Evolutionary conservation across 208 protist genomes (phyloP).

Genomic region (Leishmania mexicana): DNA sequence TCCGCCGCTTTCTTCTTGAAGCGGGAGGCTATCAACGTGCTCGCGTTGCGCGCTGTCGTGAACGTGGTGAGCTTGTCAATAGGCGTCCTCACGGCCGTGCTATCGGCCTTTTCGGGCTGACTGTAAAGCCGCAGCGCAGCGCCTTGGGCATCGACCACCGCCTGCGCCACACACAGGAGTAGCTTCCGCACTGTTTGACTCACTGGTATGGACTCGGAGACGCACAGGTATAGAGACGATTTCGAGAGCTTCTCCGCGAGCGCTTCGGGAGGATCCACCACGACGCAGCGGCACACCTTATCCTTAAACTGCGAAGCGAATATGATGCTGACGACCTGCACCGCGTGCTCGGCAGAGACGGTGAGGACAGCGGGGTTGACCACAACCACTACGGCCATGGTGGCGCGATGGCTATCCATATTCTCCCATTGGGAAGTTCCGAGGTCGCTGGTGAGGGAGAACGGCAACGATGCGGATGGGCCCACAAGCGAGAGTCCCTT

Average conservation of each 20-base stretch:
- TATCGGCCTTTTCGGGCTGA: constrained; percentile 30
- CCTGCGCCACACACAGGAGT: constrained; percentile 44
- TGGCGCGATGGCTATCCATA: constrained; percentile 64
- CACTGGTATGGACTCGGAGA: constrained; percentile 20
- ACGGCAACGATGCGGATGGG: constrained; percentile 28
- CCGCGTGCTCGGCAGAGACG: constrained; percentile 29
- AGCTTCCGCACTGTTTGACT: constrained; percentile 37
- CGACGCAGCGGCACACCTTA: constrained; percentile 78
- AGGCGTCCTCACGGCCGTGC: constrained; percentile 31
- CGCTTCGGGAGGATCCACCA: constrained; percentile 47
- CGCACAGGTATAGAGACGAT: constrained; percentile 24
- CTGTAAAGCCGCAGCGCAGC: constrained; percentile 22
- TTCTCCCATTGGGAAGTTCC: constrained; percentile 77
- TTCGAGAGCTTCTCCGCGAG: constrained; percentile 16
- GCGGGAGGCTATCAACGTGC: constrained; percentile 25
- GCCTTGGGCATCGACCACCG: constrained; percentile 29
- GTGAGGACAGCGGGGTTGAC: constrained; percentile 46
- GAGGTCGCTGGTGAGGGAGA: constrained; percentile 48
- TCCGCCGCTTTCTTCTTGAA: constrained; percentile 72
- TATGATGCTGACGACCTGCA: constrained; percentile 55
- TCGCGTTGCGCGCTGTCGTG: constrained; percentile 13
- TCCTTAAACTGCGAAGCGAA: constrained; percentile 66
- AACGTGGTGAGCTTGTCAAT: constrained; percentile 33
- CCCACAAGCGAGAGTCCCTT: background rate
- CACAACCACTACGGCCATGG: constrained; percentile 67